A percentile compares a stretch with the other conserved stretches of the same genome.
Evolutionary conservation across 345 rosid genomes (phyloP).

Genomic region (Salix viminalis): DNA sequence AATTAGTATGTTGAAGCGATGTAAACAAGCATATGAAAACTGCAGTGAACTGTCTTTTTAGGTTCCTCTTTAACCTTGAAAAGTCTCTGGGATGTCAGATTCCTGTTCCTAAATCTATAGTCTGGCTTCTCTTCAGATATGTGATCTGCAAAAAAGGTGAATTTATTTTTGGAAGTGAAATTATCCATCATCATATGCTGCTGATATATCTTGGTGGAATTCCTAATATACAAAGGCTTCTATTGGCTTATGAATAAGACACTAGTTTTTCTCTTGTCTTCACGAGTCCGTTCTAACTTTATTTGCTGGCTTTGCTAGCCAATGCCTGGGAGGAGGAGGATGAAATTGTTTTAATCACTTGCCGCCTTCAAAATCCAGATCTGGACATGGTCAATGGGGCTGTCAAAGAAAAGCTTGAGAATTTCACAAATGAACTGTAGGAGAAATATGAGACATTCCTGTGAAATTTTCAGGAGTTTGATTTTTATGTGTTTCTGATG

Average conservation of each 20-base stretch:
- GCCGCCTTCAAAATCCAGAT: conserved; percentile 74
- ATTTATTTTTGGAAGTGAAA: background rate
- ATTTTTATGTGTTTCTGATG: conserved; percentile 13
- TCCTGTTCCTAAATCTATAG: background rate
- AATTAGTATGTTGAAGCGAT: background rate
- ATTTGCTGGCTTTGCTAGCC: conserved; percentile 39
- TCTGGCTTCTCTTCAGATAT: background rate
- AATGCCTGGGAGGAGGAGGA: conserved; percentile 99
- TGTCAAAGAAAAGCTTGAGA: conserved; percentile 69
- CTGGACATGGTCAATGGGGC: conserved; percentile 70
- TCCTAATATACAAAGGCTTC: background rate
- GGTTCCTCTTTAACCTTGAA: background rate
- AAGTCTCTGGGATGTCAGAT: no score
- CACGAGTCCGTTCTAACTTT: conserved; percentile 13
- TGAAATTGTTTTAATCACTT: conserved; percentile 81
- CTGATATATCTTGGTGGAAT: background rate
- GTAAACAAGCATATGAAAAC: background rate
- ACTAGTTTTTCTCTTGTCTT: background rate
- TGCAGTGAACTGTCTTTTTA: background rate
- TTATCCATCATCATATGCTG: background rate
- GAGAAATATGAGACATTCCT: conserved; percentile 10
- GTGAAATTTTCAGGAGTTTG: background rate
- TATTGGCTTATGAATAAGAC: background rate
- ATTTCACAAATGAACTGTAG: conserved; percentile 69
- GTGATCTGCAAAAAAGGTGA: background rate